Base-by-base conservation (phyloP, 2,329 filamentous ascomycete genomes). In the Zymoseptoria ardabiliae region DNA sequence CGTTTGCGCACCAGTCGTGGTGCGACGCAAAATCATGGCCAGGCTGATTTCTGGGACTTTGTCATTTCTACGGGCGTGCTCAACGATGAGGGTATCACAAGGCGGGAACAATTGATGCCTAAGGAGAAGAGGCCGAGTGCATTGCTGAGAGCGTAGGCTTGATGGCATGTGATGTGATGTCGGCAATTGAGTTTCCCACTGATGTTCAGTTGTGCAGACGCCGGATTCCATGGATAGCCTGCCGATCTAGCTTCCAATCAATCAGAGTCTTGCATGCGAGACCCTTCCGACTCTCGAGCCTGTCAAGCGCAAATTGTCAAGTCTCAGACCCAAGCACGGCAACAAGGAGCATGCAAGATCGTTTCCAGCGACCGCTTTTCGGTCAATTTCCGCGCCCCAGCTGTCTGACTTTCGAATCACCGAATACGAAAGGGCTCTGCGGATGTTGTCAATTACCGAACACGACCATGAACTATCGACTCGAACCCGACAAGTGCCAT, bases 11-110 rank as follows among this genome's bases (percentile, higher is more conserved):
- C 59, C 3, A 52, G 54, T 21, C 35, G 53, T 11, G 54, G 60
- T 21, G 56, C 53, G 11, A 60, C 56, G 17, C 25, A 48, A 10
- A 49, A 51, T 22, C 45, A 48, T 45, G 57, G 56, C 1, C 57
- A 64, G 57, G 41, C 49, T 23, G 41, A 58, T 7, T 66, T 66
- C 28, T 66, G 61, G 61, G 54, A 59, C 9, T 64, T 60, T 53
- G 56, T 66, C 41, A 30, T 61, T 9, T 49, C 54, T 45, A 63
- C 62, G 2, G 61, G 61, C 0, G 48, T 66, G 13, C 53, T 63
- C 53, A 41, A 41, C 19, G 55, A 59, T 3, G 58, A 62, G 20
- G 59, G 54, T 1, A 56, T 59, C 45, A 50, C 48, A 2, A 22
- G 19, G 23, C 21, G 41, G 41, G 53, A 59, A 28, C 30, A 56